These are phyloP conservation scores for Fragilaria radians DNA, from an alignment of 108 stramenopile genomes.

Conservation along the genomic window DNA sequence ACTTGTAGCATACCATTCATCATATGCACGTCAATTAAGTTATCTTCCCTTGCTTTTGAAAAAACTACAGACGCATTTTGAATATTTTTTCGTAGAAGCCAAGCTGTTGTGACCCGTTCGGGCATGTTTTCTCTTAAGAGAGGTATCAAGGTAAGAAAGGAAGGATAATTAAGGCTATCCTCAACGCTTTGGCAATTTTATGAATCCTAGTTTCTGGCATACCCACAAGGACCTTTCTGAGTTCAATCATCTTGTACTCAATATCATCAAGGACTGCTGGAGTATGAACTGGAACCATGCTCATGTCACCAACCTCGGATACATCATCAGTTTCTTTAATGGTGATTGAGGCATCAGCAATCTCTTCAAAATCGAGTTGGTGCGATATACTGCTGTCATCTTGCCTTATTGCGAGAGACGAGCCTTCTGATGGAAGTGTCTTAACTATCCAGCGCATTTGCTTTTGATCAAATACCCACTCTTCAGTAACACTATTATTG, in stretches of 20 bases:
- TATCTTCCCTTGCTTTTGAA: slow-evolving; percentile 54
- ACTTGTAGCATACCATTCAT: slow-evolving; percentile 72
- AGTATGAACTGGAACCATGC: neutral
- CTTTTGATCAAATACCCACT: too few relatives aligned
- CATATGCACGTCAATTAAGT: slow-evolving; percentile 53
- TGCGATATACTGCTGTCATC: neutral
- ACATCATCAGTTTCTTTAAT: slow-evolving; percentile 4
- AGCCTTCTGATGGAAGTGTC: too few relatives aligned
- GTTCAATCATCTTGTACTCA: slow-evolving; percentile 31
- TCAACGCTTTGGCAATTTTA: slow-evolving; percentile 53
- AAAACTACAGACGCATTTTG: slow-evolving; percentile 52
- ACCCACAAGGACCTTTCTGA: slow-evolving; percentile 50
- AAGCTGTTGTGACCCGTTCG: slow-evolving; percentile 43
- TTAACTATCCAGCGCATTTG: too few relatives aligned
- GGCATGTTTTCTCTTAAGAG: slow-evolving; percentile 77
- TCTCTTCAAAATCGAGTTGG: neutral
- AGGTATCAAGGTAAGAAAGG: slow-evolving; percentile 56
- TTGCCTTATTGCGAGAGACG: too few relatives aligned
- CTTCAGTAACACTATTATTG: too few relatives aligned
- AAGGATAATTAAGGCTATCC: slow-evolving; percentile 53
- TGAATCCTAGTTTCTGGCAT: slow-evolving; percentile 51
- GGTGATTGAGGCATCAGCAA: slow-evolving; percentile 2
- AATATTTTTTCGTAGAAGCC: slow-evolving; percentile 49
- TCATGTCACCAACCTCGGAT: slow-evolving; percentile 7
- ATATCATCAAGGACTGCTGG: slow-evolving; percentile 21